A percentile compares a stretch with the other conserved stretches of the same genome.
Evolutionary conservation across 169 alveolate species (phyloP).

Genomic region (Toxoplasma gondii): DNA sequence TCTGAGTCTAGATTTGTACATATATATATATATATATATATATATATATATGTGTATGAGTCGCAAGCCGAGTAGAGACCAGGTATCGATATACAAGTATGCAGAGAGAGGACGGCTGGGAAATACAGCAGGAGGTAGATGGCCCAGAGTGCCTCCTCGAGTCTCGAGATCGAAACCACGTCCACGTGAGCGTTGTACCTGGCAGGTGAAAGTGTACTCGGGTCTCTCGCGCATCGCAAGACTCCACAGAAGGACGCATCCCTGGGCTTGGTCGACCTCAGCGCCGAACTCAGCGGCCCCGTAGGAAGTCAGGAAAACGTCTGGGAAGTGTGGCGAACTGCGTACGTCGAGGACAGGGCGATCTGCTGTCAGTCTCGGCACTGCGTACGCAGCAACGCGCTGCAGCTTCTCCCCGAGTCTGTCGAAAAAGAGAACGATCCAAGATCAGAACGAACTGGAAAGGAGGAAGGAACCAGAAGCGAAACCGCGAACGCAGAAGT

Average conservation of each 20-base stretch:
- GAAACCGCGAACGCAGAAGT: too few relatives aligned
- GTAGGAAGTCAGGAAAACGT: slow-evolving; percentile 84
- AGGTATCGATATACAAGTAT: too few relatives aligned
- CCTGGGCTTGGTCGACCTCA: not conserved
- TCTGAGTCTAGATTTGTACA: not conserved
- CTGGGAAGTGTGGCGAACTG: slow-evolving; percentile 70
- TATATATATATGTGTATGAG: not conserved
- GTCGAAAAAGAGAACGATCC: not conserved
- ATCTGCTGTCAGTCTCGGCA: not conserved
- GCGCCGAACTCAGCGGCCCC: slow-evolving; percentile 72
- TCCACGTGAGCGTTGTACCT: not conserved
- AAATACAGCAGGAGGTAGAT: too few relatives aligned
- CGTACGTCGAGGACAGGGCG: slow-evolving; percentile 73
- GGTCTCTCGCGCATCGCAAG: not conserved
- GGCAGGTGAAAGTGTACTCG: not conserved
- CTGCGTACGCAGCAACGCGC: slow-evolving; percentile 34
- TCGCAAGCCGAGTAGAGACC: too few relatives aligned
- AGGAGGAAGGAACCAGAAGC: too few relatives aligned
- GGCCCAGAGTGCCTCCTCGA: not conserved
- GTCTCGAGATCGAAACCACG: not conserved
- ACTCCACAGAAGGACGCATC: not conserved
- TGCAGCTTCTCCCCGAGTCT: slow-evolving; percentile 34
- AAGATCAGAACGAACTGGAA: too few relatives aligned
- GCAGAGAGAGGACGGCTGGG: too few relatives aligned
- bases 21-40: not conserved